phyloP scores from a whole-genome alignment of 495 filamentous ascomycete species.

The Neurospora cerealis region DNA sequence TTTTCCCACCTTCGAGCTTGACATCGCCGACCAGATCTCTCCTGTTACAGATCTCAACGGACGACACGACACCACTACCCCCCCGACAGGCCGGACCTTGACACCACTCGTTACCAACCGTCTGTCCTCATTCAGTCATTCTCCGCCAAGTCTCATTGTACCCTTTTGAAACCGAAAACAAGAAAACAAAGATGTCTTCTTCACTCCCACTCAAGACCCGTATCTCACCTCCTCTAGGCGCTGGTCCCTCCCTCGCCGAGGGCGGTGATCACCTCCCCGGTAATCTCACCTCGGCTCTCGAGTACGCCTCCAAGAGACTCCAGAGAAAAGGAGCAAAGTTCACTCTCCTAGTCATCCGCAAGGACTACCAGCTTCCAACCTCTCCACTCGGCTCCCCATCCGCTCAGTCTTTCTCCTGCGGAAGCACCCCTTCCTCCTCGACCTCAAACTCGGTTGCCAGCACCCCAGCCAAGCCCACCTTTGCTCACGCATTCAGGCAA shows the following conservation, averaged over 20 bases:
- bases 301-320: slow-evolving; percentile 42
- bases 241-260: slow-evolving; percentile 39
- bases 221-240: slow-evolving; percentile 48
- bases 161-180: background rate
- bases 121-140: background rate
- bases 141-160: background rate
- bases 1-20: background rate
- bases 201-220: slow-evolving; percentile 32
- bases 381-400: slow-evolving; percentile 9
- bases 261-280: slow-evolving; percentile 32
- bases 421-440: slow-evolving; percentile 5
- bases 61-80: background rate
- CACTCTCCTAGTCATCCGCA: slow-evolving; percentile 39
- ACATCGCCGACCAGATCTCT: background rate
- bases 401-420: background rate
- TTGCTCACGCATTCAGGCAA: slow-evolving; percentile 27
- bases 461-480: slow-evolving; percentile 17
- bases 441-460: slow-evolving; percentile 16
- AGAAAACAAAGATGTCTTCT: background rate
- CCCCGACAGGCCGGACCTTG: background rate
- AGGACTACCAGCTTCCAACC: slow-evolving; percentile 37
- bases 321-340: slow-evolving; percentile 36
- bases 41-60: background rate
- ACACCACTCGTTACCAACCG: background rate
- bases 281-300: slow-evolving; percentile 32